Conservation (phyloP, 202 grass and related monocot genomes). For the Brachypodium distachyon region DNA sequence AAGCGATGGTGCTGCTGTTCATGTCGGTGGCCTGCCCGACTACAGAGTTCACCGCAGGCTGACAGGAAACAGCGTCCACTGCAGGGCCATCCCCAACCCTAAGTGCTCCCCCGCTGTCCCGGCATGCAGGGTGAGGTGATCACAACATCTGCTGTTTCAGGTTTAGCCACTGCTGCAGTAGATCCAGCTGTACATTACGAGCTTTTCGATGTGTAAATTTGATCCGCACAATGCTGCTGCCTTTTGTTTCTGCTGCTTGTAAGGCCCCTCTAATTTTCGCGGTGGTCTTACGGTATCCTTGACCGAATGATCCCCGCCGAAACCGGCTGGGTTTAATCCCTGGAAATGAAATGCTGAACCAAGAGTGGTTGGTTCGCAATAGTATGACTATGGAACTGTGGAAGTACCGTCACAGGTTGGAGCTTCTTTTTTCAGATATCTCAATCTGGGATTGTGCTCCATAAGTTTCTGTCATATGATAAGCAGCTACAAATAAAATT, state of each 20-base stretch:
- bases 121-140: conserved; percentile 77
- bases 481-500: not conserved
- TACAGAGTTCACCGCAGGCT: conserved; percentile 44
- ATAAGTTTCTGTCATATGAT: not conserved
- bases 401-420: not conserved
- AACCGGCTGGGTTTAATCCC: conserved; percentile 57
- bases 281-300: conserved; percentile 45
- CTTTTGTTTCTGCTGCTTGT: conserved; percentile 26
- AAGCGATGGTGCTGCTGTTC: conserved; percentile 30
- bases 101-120: conserved; percentile 50
- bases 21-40: conserved; percentile 34
- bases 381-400: conserved; percentile 1
- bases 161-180: not conserved
- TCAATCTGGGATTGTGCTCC: not conserved
- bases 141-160: not conserved
- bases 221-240: not conserved
- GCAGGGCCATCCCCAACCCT: conserved; percentile 49
- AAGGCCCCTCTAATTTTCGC: conserved; percentile 56
- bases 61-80: conserved; percentile 35
- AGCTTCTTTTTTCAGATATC: not conserved
- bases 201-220: conserved; percentile 65
- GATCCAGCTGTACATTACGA: conserved; percentile 66
- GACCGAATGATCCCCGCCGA: conserved; percentile 34
- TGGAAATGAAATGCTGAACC: conserved; percentile 52
- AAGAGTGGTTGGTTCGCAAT: conserved; percentile 17